Evolutionary conservation across 2,329 filamentous ascomycete genomes (phyloP).

Genomic region (Ceratocystis lukuohia): DNA sequence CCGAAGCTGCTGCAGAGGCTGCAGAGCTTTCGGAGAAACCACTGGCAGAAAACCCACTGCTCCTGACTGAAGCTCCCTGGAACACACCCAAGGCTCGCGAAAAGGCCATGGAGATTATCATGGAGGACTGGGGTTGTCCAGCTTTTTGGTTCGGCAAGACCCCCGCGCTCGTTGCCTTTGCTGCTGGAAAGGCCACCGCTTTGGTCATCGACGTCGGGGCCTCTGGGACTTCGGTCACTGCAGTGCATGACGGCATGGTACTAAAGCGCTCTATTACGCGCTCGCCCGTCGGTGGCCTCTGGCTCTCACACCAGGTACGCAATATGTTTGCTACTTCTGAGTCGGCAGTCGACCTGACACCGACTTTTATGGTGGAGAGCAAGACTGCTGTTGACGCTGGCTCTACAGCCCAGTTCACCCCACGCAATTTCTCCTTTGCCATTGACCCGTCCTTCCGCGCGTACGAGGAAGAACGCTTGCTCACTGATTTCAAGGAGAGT

Average conservation of each 20-base stretch:
- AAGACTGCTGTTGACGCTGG: slow-evolving; percentile 84
- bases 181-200: slow-evolving; percentile 82
- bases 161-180: slow-evolving; percentile 81
- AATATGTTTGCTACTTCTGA: slow-evolving; percentile 52
- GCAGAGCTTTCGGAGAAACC: slow-evolving; percentile 53
- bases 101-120: slow-evolving; percentile 88
- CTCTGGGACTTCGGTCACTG: slow-evolving; percentile 74
- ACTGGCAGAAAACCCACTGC: slow-evolving; percentile 73
- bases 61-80: slow-evolving; percentile 93
- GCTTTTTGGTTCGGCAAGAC: slow-evolving; percentile 88
- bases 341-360: slow-evolving; percentile 59
- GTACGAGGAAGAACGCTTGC: slow-evolving; percentile 80
- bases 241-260: slow-evolving; percentile 87
- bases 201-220: slow-evolving; percentile 87
- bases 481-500: slow-evolving; percentile 95
- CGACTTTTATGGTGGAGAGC: slow-evolving; percentile 75
- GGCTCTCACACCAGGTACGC: slow-evolving; percentile 78
- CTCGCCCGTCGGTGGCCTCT: slow-evolving; percentile 76
- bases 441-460: slow-evolving; percentile 58
- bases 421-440: slow-evolving; percentile 53
- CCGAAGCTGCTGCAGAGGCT: slow-evolving; percentile 12
- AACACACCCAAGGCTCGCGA: slow-evolving; percentile 78
- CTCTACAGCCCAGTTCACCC: slow-evolving; percentile 60
- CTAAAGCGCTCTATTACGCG: slow-evolving; percentile 80
- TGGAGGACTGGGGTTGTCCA: slow-evolving; percentile 92